A percentile compares a stretch with the other conserved stretches of the same genome.
These are phyloP conservation scores for Raffaelea ambrosiae DNA, from an alignment of 2,329 filamentous ascomycete genomes.

Conservation along the genomic window DNA sequence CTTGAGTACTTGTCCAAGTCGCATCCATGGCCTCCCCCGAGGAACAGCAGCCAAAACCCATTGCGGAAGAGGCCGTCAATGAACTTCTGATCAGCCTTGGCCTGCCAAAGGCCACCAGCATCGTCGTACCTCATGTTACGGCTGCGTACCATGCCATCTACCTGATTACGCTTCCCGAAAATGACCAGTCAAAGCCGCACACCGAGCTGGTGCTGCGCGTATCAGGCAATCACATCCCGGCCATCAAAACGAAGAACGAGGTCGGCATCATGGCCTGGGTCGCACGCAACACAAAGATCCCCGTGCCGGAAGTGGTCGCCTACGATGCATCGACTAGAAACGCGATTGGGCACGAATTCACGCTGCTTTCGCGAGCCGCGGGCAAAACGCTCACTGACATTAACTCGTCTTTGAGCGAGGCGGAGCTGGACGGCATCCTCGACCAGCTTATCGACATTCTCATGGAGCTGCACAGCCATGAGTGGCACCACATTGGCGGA, in stretches of 20 bases:
- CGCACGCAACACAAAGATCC: slow-evolving; percentile 21
- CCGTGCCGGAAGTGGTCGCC: slow-evolving; percentile 21
- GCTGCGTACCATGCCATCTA: slow-evolving; percentile 20
- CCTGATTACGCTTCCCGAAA: slow-evolving; percentile 12
- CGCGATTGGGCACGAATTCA: slow-evolving; percentile 22
- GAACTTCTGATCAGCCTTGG: neutral
- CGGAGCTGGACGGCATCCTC: slow-evolving; percentile 15
- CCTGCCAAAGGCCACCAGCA: neutral
- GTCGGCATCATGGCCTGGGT: slow-evolving; percentile 26
- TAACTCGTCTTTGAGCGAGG: slow-evolving; percentile 16
- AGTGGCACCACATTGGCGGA: slow-evolving; percentile 20
- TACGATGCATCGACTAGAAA: slow-evolving; percentile 20
- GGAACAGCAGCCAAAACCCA: neutral
- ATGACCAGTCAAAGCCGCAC: slow-evolving; percentile 3
- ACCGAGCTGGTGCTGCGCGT: slow-evolving; percentile 22
- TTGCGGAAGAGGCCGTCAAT: neutral
- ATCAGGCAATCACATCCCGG: slow-evolving; percentile 24
- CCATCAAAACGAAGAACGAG: slow-evolving; percentile 27
- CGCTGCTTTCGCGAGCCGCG: slow-evolving; percentile 18
- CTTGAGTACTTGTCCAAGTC: too few relatives aligned
- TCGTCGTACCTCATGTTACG: slow-evolving; percentile 5
- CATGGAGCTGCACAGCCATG: slow-evolving; percentile 19
- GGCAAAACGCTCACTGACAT: slow-evolving; percentile 21
- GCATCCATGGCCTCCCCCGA: slow-evolving; percentile 16
- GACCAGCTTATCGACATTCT: slow-evolving; percentile 21